Evolutionary conservation across 768 basidiomycete species (phyloP), one percentile per base, ranked within the genome.

Genomic region (Trametes sanguinea): DNA sequence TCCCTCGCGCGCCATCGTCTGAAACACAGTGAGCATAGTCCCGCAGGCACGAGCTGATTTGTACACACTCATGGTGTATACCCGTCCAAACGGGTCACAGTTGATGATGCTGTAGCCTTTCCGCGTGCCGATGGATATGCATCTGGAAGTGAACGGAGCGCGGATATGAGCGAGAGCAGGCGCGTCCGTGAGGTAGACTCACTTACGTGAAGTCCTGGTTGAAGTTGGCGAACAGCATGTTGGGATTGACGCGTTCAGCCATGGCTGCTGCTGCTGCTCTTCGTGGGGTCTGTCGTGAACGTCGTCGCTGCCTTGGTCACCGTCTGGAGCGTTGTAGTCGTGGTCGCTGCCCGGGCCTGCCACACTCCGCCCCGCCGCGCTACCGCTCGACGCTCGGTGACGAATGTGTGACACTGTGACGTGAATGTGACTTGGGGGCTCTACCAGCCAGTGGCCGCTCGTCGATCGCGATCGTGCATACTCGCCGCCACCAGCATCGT

Each of bases 91-190:
- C 53, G 97, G 97, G 72, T 98, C 97, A 73, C 95, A 97, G 70
- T 99, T 99, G 44, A 94, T 94, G 74, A 99, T 96, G 68, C 89
- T 92, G 72, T 98, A 99, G 1, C 97, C 97, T 73, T 90, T 94
- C 65, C 91, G 85, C 39, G 96, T 96, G 0, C 96, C 97, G 16
- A 98, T 91, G 3, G 94, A 94, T 62, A 98, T 86, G 72, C 95
- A 98, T 65, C 91, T 87, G 60, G 30, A 32, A 14, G 29, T 11
- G 8, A 4, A 17, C 22, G 48, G 30, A 9, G 30, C 10, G 48
- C 30, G 52, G 35, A 37, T 60, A 37, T 68, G 30, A 67, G 62
- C 17, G 42, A 39, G 40, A 10, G 32, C 30, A 22, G 4, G 37
- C 44, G 29, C 9, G 32, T 17, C 17, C 44, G 10, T 14, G 32